phyloP scores from a whole-genome alignment of 805 yeast species.

The Tetrapisispora nanseiensis region DNA sequence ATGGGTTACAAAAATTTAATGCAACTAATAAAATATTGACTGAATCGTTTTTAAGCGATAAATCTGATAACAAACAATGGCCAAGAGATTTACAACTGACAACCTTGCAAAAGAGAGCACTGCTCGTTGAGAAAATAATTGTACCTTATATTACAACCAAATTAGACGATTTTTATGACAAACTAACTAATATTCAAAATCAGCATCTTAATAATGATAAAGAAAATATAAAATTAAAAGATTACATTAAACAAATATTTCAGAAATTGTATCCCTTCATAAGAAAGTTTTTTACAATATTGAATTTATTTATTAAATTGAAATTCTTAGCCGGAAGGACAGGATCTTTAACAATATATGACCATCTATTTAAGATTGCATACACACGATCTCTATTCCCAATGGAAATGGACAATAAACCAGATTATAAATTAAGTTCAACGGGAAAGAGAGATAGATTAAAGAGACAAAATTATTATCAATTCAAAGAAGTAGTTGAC shows the following conservation, averaged over 20 bases:
- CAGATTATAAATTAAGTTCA: no score
- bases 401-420: background rate
- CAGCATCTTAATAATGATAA: conserved; percentile 34
- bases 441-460: conserved; percentile 11
- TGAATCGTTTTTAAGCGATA: conserved; percentile 2
- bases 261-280: conserved; percentile 54
- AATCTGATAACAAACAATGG: conserved; percentile 9
- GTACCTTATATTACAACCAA: conserved; percentile 63
- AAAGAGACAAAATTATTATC: conserved; percentile 29
- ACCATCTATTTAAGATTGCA: conserved; percentile 50
- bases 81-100: conserved; percentile 36
- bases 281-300: conserved; percentile 36
- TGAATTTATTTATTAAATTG: conserved; percentile 49
- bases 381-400: conserved; percentile 37
- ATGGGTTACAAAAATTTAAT: conserved; percentile 64
- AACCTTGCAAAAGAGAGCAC: conserved; percentile 40
- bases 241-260: conserved; percentile 28
- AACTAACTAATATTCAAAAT: conserved; percentile 36
- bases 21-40: conserved; percentile 14
- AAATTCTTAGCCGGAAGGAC: conserved; percentile 57
- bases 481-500: conserved; percentile 12
- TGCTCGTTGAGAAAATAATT: conserved; percentile 53
- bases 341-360: conserved; percentile 54
- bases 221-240: background rate
- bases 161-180: conserved; percentile 52